These are phyloP conservation scores for Petrea volubilis DNA, from an alignment of 257 asterid genomes.

Conservation along the genomic window DNA sequence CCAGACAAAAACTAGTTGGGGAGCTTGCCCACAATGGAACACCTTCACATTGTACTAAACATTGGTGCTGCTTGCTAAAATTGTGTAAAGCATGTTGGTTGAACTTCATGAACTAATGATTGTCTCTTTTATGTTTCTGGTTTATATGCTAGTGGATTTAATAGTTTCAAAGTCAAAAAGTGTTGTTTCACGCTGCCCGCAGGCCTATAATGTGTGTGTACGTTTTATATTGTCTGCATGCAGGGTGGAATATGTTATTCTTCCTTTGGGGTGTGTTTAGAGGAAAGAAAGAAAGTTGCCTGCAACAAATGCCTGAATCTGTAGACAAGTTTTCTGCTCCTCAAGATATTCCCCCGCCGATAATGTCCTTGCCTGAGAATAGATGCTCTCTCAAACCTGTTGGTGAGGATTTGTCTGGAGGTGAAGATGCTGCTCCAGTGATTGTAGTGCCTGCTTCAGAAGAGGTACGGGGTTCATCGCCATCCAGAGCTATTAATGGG, in stretches of 20 bases:
- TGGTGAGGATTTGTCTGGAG: conserved; percentile 30
- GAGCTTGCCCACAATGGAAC: neutral
- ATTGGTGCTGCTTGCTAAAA: conserved; percentile 2
- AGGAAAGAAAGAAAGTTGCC: conserved; percentile 58
- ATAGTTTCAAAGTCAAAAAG: conserved; percentile 2
- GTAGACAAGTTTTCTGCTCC: conserved; percentile 35
- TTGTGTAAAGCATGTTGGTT: conserved; percentile 3
- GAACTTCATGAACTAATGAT: conserved; percentile 15
- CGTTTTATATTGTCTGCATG: conserved; percentile 8
- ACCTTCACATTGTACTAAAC: neutral
- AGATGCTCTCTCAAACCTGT: conserved; percentile 51
- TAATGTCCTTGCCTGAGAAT: conserved; percentile 57
- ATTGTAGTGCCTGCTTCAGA: conserved; percentile 42
- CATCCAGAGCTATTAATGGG: conserved; percentile 36
- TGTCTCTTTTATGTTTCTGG: neutral
- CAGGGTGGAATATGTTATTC: conserved; percentile 88
- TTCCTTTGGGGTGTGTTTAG: conserved; percentile 92
- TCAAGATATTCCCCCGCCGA: conserved; percentile 51
- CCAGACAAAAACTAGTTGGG: neutral
- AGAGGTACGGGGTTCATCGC: conserved; percentile 32
- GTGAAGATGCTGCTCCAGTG: conserved; percentile 30
- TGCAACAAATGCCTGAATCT: conserved; percentile 40
- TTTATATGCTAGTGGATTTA: neutral
- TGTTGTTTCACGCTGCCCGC: conserved; percentile 8
- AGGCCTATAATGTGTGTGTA: neutral